Base-by-base conservation (phyloP, 768 basidiomycete species). In the Tubosaeta brunneosetosa region DNA sequence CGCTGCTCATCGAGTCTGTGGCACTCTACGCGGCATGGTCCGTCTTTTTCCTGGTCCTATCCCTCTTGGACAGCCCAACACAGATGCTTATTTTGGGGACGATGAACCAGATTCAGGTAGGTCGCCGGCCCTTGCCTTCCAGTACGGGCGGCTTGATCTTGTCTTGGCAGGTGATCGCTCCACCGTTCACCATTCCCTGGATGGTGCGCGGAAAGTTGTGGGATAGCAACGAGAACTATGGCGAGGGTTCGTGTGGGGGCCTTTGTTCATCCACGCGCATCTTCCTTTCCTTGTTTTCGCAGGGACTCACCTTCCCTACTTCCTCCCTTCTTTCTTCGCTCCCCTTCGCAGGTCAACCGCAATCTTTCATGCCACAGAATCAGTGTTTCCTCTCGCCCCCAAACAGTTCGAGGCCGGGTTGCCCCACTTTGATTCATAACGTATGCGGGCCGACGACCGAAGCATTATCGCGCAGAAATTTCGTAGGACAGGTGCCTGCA, bases 131-230 rank as follows among this genome's bases (percentile, higher is more conserved):
- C 37, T 38, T 13, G 11, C 22, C 3, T 3, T 22, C 22, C 22
- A 22, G 22, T 22, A 22, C 11, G 5, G 9, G 27, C n/a, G 27
- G 10, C 0, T 16, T 46, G 34, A 55, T 36, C 11, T 19, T 6
- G 13, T 9, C 33, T 10, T 25, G 19, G 12, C 26, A 65, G 64
- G 65, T 61, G 11, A 66, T 65, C 8, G 59, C 64, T 4, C 59
- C 64, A 2, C 44, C 66, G 27, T 34, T 66, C 55, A 65, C 66
- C 32, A 61, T 66, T 6, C 57, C 66, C 38, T 55, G 64, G 59
- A 52, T 55, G 22, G 53, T 55, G 17, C 59, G 64, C 17, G 64
- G 62, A 4, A 53, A 53, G 32, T 53, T 62, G 1, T 66, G 65
- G 65, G 32, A 43, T 3, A 5, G 14, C 7, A 3, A 6, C 49